Conservation (phyloP, 192 early-diverging fungal species). For the Linnemannia elongata region DNA sequence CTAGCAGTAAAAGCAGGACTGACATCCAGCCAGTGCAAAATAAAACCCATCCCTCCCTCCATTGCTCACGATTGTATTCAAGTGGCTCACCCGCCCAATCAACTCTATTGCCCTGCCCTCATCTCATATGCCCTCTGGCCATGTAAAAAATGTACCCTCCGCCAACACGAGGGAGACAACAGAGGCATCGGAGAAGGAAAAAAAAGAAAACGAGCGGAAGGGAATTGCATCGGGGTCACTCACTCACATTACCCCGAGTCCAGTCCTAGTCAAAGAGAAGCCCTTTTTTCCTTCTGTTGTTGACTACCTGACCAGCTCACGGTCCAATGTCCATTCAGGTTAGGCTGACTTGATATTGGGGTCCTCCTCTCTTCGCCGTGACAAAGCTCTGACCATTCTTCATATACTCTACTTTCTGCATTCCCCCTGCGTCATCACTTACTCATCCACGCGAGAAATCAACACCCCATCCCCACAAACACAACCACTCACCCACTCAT, state of each 20-base stretch:
- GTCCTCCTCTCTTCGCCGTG: background rate
- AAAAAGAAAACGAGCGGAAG: background rate
- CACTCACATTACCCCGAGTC: background rate
- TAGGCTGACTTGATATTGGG: constrained; percentile 3
- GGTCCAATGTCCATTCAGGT: background rate
- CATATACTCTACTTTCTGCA: background rate
- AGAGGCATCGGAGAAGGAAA: background rate
- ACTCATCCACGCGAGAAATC: constrained; percentile 12
- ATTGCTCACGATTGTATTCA: background rate
- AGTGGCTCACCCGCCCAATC: background rate
- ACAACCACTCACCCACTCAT: background rate
- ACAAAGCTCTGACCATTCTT: background rate
- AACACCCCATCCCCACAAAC: background rate
- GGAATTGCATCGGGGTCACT: constrained; percentile 3
- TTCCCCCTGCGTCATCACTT: constrained; percentile 3
- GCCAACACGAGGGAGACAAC: background rate
- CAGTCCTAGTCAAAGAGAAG: background rate
- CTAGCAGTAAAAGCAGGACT: background rate
- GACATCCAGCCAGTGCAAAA: background rate
- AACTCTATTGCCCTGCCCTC: background rate
- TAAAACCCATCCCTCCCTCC: background rate
- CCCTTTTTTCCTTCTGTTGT: too few relatives aligned
- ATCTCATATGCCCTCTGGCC: background rate
- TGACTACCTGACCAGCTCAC: background rate
- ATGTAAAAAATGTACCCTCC: background rate